Percentiles rank a stretch among this genome's conserved stretches.
Conservation (phyloP, 1,284 basidiomycete species). For the Pseudozyma thailandica region DNA sequence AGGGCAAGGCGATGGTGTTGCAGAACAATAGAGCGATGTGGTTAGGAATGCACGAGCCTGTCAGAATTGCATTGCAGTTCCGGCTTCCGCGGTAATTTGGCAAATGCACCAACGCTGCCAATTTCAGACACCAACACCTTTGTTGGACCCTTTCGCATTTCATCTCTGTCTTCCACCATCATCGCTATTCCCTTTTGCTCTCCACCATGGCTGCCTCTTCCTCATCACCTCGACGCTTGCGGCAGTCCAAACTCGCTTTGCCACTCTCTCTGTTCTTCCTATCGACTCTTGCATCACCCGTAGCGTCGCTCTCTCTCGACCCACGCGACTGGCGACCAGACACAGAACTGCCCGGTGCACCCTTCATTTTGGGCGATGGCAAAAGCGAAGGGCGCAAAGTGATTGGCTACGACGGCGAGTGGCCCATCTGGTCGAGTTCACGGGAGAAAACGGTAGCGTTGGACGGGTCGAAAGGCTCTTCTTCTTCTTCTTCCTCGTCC, state of each 20-base stretch:
- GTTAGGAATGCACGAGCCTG: too few relatives aligned
- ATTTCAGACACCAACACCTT: neutral
- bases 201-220: constrained; percentile 1
- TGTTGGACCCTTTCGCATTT: neutral
- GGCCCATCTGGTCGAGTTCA: constrained; percentile 38
- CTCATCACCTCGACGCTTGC: neutral
- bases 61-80: too few relatives aligned
- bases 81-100: neutral
- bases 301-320: neutral
- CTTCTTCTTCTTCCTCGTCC: too few relatives aligned
- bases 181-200: neutral
- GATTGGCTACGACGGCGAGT: constrained; percentile 43
- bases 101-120: neutral
- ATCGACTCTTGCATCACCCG: constrained; percentile 11
- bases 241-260: constrained; percentile 20
- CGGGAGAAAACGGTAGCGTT: neutral
- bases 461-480: too few relatives aligned
- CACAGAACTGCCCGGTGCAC: constrained; percentile 26
- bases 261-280: constrained; percentile 32
- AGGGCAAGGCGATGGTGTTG: too few relatives aligned
- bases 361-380: constrained; percentile 38
- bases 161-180: constrained; percentile 1
- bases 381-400: constrained; percentile 42
- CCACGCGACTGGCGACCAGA: constrained; percentile 33
- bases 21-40: too few relatives aligned